phyloP scores from a whole-genome alignment of 2,329 filamentous ascomycete genomes.

The Fusarium citri region DNA sequence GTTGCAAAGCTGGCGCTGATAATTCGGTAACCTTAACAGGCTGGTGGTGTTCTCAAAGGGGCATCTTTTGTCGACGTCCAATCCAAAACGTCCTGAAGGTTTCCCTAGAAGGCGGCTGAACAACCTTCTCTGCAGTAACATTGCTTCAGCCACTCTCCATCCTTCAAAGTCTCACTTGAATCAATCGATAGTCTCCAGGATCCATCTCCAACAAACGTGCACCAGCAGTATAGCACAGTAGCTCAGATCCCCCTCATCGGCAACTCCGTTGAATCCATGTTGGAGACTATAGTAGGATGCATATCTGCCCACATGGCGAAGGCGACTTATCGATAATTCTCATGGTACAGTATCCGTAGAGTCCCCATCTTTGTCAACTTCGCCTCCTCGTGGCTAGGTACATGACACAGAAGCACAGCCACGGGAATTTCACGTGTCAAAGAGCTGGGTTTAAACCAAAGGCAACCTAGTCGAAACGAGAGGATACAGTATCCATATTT shows the following conservation, averaged over 20 bases:
- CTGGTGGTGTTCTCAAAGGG: constrained; percentile 10
- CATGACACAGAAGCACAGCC: constrained; percentile 21
- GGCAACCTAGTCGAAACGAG: background rate
- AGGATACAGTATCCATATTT: background rate
- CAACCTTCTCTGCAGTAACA: constrained; percentile 1
- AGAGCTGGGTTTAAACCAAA: background rate
- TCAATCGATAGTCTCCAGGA: constrained; percentile 1
- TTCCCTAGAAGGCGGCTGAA: constrained; percentile 9
- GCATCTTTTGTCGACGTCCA: constrained; percentile 11
- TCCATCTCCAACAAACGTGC: background rate
- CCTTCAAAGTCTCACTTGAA: constrained; percentile 20
- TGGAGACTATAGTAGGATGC: background rate
- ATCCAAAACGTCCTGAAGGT: constrained; percentile 1
- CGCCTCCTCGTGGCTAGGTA: constrained; percentile 28
- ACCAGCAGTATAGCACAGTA: background rate
- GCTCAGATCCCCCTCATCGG: constrained; percentile 13
- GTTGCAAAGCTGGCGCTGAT: constrained; percentile 2
- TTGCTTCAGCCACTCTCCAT: constrained; percentile 1
- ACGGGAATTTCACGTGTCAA: constrained; percentile 35
- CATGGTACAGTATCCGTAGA: background rate
- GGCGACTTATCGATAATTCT: constrained; percentile 1
- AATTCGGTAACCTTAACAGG: background rate
- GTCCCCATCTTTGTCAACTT: background rate
- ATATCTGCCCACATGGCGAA: constrained; percentile 21
- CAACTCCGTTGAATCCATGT: constrained; percentile 15